Percentiles rank a stretch among this genome's conserved stretches.
Evolutionary conservation across 2,329 filamentous ascomycete genomes (phyloP).

Genomic region (Aspergillus neoniger): DNA sequence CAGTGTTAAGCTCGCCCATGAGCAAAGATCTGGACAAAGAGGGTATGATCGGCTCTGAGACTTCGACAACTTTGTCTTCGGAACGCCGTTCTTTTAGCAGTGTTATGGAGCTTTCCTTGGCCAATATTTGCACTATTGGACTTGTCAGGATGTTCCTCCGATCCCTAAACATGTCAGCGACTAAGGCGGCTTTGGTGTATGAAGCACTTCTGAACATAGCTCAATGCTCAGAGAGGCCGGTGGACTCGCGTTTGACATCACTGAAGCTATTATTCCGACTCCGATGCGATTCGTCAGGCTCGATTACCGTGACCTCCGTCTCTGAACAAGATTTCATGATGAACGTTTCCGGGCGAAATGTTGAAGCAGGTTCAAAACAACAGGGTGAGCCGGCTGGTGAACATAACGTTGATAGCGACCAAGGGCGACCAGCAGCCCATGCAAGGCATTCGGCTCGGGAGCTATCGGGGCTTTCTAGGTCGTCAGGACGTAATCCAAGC

Average conservation of each 20-base stretch:
- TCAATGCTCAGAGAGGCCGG: slow-evolving; percentile 60
- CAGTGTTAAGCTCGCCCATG: slow-evolving; percentile 40
- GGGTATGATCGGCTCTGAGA: slow-evolving; percentile 45
- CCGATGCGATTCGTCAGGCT: slow-evolving; percentile 77
- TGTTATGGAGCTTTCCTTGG: slow-evolving; percentile 36
- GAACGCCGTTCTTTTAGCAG: slow-evolving; percentile 35
- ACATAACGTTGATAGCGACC: slow-evolving; percentile 40
- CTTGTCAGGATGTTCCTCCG: slow-evolving; percentile 76
- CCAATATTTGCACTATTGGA: slow-evolving; percentile 69
- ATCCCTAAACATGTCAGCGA: slow-evolving; percentile 65
- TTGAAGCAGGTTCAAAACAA: slow-evolving; percentile 51
- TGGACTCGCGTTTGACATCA: slow-evolving; percentile 70
- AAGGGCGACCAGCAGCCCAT: slow-evolving; percentile 29
- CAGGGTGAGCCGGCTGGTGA: slow-evolving; percentile 45
- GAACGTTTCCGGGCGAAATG: slow-evolving; percentile 66
- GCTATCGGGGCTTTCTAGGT: slow-evolving; percentile 33
- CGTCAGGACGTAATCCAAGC: slow-evolving; percentile 35
- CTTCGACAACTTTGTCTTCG: slow-evolving; percentile 26
- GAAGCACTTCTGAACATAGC: slow-evolving; percentile 66
- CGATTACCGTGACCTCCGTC: slow-evolving; percentile 69
- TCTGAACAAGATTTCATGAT: slow-evolving; percentile 75
- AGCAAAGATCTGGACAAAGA: slow-evolving; percentile 35
- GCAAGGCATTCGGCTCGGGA: slow-evolving; percentile 37
- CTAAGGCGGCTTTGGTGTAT: slow-evolving; percentile 66
- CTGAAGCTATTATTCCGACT: slow-evolving; percentile 80